Percentiles rank a stretch among this genome's conserved stretches.
Evolutionary conservation across 1,284 basidiomycete species (phyloP).

Genomic region (Peniophora sp.): DNA sequence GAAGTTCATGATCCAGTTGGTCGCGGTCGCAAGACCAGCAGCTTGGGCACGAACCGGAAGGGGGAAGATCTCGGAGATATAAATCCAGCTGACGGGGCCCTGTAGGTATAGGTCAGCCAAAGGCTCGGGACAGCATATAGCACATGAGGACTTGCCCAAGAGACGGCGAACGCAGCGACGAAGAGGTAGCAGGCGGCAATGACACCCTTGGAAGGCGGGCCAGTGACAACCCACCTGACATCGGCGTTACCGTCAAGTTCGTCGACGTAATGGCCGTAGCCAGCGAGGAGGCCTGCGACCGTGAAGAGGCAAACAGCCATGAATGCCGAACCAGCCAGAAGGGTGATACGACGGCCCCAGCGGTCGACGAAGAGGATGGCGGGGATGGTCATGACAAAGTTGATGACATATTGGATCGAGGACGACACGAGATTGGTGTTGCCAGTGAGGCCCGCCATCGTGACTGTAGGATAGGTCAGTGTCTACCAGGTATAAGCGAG

Average conservation of each 20-base stretch:
- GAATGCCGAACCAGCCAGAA: conserved; percentile 33
- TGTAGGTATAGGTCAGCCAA: conserved; percentile 19
- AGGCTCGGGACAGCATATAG: conserved; percentile 20
- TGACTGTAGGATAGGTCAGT: conserved; percentile 16
- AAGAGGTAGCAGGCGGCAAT: conserved; percentile 19
- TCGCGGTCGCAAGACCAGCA: conserved; percentile 38
- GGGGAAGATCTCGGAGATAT: conserved; percentile 28
- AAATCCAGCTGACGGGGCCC: conserved; percentile 24
- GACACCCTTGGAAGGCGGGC: conserved; percentile 8
- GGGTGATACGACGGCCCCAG: conserved; percentile 36
- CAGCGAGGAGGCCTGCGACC: conserved; percentile 23
- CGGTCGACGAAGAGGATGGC: conserved; percentile 32
- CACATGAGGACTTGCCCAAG: background rate
- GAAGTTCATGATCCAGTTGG: conserved; percentile 44
- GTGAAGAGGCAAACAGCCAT: conserved; percentile 33
- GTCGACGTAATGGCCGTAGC: conserved; percentile 15
- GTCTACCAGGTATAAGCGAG: too few relatives aligned
- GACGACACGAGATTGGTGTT: conserved; percentile 39
- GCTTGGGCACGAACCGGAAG: conserved; percentile 38
- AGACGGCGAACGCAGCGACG: conserved; percentile 5
- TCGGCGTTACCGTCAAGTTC: conserved; percentile 15
- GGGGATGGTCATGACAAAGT: conserved; percentile 32
- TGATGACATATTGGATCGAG: conserved; percentile 31
- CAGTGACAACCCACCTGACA: conserved; percentile 22
- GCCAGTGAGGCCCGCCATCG: conserved; percentile 30